A percentile compares a stretch with the other conserved stretches of the same genome.
Evolutionary conservation across 768 basidiomycete species (phyloP).

Genomic region (Mycena galericulata): DNA sequence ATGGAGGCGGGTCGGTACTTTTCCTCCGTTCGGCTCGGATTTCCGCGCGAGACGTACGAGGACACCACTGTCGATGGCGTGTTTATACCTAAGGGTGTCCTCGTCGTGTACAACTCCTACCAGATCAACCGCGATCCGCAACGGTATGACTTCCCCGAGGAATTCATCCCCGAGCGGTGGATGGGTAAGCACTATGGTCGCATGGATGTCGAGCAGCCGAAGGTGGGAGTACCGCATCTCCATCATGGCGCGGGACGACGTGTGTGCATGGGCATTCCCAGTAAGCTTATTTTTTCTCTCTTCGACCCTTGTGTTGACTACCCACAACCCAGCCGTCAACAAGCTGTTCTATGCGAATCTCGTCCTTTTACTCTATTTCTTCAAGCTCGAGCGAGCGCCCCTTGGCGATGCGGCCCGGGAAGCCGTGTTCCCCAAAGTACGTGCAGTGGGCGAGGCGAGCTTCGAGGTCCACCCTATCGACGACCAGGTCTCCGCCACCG

Average conservation of each 20-base stretch:
- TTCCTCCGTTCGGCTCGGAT: background rate
- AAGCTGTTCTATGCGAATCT: slow-evolving; percentile 7
- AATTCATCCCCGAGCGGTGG: too few species aligned
- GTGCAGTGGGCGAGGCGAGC: background rate
- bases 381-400: too few species aligned
- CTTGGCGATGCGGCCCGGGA: background rate
- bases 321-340: slow-evolving; percentile 8
- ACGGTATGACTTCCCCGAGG: slow-evolving; percentile 1
- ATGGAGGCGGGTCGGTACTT: slow-evolving; percentile 6
- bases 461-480: slow-evolving; percentile 1
- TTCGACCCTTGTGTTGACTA: too few species aligned
- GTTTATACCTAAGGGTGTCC: background rate
- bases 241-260: slow-evolving; percentile 8
- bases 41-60: background rate
- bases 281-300: too few species aligned
- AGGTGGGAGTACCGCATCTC: slow-evolving; percentile 2
- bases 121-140: slow-evolving; percentile 15
- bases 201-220: background rate
- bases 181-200: slow-evolving; percentile 6
- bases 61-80: background rate
- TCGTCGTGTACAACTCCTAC: slow-evolving; percentile 8
- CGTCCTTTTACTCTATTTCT: slow-evolving; percentile 3
- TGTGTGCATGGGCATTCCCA: slow-evolving; percentile 7
- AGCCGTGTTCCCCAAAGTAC: background rate
- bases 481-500: slow-evolving; percentile 3